Evolutionary conservation across 257 asterid genomes (phyloP).

Genomic region (Fraxinus quadrangulata): DNA sequence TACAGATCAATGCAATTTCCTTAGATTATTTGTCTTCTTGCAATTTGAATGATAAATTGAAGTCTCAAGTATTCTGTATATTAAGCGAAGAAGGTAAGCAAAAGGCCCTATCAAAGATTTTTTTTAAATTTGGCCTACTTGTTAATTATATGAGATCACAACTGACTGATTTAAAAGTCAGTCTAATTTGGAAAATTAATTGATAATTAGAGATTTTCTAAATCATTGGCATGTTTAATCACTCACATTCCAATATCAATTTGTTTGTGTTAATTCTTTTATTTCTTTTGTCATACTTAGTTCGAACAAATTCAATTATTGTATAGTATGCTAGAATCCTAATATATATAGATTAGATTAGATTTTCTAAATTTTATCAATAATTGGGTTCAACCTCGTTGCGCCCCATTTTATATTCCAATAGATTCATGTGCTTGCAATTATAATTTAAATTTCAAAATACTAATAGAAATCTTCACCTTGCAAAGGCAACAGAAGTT

Average conservation of each 20-base stretch:
- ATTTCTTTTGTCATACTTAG: neutral
- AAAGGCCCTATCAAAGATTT: neutral
- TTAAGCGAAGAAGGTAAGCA: neutral
- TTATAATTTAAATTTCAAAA: neutral
- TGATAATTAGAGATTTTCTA: neutral
- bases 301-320: neutral
- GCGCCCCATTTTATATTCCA: neutral
- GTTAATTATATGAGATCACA: neutral
- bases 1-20: neutral
- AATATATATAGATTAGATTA: neutral
- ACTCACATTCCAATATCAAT: neutral
- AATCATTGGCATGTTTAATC: neutral
- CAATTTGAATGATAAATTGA: neutral
- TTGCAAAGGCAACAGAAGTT: conserved; percentile 86
- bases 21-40: neutral
- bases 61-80: neutral
- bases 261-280: neutral
- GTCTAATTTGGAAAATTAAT: neutral
- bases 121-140: neutral
- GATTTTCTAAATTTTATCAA: neutral
- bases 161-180: neutral
- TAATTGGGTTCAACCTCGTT: neutral
- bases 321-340: neutral
- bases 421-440: neutral
- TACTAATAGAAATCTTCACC: conserved; percentile 42